Evolutionary conservation across 2,329 filamentous ascomycete species (phyloP).

Genomic region (Lecanoromycetidae sp.): DNA sequence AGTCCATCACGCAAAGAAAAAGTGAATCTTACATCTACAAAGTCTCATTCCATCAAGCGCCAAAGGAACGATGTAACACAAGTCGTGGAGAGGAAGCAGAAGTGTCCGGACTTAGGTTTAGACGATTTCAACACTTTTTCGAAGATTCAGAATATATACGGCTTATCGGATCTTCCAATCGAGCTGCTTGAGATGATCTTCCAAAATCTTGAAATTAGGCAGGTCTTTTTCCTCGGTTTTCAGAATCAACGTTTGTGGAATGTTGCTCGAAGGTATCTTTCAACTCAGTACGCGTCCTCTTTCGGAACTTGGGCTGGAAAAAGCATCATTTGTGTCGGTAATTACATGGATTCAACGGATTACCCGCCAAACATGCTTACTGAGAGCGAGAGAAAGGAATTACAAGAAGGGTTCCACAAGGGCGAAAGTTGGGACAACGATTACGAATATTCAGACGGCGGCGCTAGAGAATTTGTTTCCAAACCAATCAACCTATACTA

Average conservation of each 20-base stretch:
- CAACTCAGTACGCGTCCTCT: not conserved
- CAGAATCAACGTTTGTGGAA: not conserved
- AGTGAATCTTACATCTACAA: too few relatives aligned
- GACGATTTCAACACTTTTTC: slow-evolving; percentile 9
- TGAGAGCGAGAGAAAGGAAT: not conserved
- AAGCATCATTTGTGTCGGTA: not conserved
- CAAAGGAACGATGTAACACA: too few relatives aligned
- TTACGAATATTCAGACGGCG: too few relatives aligned
- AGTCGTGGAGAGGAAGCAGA: too few relatives aligned
- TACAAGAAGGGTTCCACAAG: slow-evolving; percentile 1
- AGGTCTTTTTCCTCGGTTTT: not conserved
- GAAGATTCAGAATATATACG: not conserved
- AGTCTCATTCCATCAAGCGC: too few relatives aligned
- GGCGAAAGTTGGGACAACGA: too few relatives aligned
- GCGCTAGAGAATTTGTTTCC: not conserved
- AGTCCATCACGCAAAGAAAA: too few relatives aligned
- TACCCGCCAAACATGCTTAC: not conserved
- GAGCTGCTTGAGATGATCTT: not conserved
- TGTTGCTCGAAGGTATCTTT: not conserved
- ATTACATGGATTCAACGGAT: not conserved
- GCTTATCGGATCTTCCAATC: not conserved
- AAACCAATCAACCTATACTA: not conserved
- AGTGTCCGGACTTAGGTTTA: too few relatives aligned
- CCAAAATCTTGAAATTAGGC: not conserved
- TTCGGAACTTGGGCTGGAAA: not conserved